Conservation (phyloP, 768 basidiomycete genomes). For the Thelephora ganbajun region DNA sequence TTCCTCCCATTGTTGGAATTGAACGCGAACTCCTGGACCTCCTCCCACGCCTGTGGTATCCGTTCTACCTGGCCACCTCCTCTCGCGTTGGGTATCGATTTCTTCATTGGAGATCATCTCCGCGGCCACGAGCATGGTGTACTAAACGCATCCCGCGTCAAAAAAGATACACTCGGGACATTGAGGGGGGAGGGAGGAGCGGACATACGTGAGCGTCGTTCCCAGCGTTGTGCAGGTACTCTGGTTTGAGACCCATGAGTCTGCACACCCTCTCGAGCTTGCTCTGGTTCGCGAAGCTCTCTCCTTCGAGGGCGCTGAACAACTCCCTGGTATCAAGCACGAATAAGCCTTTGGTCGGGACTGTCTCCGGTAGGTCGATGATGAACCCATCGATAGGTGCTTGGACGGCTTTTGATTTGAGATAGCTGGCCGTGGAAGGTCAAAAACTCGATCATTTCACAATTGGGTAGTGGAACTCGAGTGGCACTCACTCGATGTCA, state of each 20-base stretch:
- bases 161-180: background rate
- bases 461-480: slow-evolving; percentile 4
- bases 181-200: background rate
- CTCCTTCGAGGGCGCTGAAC: slow-evolving; percentile 63
- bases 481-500: slow-evolving; percentile 50
- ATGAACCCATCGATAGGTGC: slow-evolving; percentile 38
- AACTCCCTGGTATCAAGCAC: slow-evolving; percentile 64
- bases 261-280: slow-evolving; percentile 48
- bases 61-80: slow-evolving; percentile 63
- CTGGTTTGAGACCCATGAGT: slow-evolving; percentile 42
- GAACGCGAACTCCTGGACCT: slow-evolving; percentile 30
- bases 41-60: slow-evolving; percentile 10
- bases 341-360: slow-evolving; percentile 40
- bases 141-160: slow-evolving; percentile 39
- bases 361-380: slow-evolving; percentile 42
- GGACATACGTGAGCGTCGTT: slow-evolving; percentile 68
- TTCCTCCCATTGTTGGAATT: slow-evolving; percentile 47
- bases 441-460: background rate
- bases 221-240: slow-evolving; percentile 68
- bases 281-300: slow-evolving; percentile 33
- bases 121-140: slow-evolving; percentile 50
- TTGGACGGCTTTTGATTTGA: slow-evolving; percentile 34
- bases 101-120: slow-evolving; percentile 64
- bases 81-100: slow-evolving; percentile 62
- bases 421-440: slow-evolving; percentile 25